phyloP scores from a whole-genome alignment of 345 rosid genomes.

The Gossypium ekmanianum region DNA sequence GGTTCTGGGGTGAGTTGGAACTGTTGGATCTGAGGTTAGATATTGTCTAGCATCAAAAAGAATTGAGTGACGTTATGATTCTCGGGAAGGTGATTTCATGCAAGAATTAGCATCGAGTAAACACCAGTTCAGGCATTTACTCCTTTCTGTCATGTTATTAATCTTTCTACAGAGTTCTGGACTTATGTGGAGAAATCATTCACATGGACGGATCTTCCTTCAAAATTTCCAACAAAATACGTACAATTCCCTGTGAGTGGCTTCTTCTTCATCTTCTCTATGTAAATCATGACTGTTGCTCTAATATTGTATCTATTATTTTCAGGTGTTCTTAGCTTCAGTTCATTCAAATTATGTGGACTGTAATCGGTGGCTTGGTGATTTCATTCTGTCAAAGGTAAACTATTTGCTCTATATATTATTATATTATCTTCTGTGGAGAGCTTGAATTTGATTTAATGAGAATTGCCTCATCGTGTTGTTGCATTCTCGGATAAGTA shows the following conservation, averaged over 20 bases:
- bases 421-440: background rate
- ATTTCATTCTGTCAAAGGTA: constrained; percentile 89
- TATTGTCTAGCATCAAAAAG: background rate
- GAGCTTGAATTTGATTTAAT: background rate
- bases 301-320: constrained; percentile 10
- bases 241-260: constrained; percentile 90
- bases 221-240: constrained; percentile 88
- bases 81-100: background rate
- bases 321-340: constrained; percentile 89
- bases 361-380: constrained; percentile 96
- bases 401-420: constrained; percentile 1
- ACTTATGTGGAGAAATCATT: constrained; percentile 93
- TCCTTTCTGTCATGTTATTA: background rate
- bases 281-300: background rate
- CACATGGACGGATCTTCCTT: constrained; percentile 89
- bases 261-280: constrained; percentile 10
- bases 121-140: background rate
- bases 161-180: constrained; percentile 72
- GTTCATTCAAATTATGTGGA: constrained; percentile 92
- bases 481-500: background rate
- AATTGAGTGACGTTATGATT: background rate
- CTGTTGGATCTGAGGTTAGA: background rate
- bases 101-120: background rate
- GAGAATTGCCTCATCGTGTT: background rate
- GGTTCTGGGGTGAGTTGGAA: background rate